Conservation (phyloP, 169 alveolate species). For the Plasmodium gonderi region DNA sequence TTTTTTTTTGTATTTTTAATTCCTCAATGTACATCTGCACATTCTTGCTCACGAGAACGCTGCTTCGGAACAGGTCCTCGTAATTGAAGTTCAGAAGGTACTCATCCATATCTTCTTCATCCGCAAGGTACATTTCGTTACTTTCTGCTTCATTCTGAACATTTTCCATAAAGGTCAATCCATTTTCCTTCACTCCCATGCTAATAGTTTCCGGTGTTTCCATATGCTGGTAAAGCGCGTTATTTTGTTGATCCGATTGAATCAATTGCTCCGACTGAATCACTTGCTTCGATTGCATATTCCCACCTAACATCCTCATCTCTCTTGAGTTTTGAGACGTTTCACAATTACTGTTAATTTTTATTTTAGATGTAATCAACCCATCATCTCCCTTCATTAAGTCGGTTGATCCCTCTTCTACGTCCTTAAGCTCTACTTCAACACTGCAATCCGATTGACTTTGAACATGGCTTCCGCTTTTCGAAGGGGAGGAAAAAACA, state of each 20-base stretch:
- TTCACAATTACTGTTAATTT: slow-evolving; percentile 16
- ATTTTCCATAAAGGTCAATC: background rate
- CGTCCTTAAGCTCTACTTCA: background rate
- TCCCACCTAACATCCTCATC: background rate
- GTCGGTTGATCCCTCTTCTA: background rate
- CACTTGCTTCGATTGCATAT: background rate
- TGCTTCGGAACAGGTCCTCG: slow-evolving; percentile 46
- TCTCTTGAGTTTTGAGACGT: background rate
- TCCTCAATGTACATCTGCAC: slow-evolving; percentile 40
- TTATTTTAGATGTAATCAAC: background rate
- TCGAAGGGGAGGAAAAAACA: background rate
- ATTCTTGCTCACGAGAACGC: slow-evolving; percentile 11
- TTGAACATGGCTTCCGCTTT: background rate
- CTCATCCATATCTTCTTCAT: slow-evolving; percentile 39
- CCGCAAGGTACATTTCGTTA: background rate
- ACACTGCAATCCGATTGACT: background rate
- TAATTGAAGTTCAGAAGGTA: slow-evolving; percentile 49
- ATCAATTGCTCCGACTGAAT: too few relatives aligned
- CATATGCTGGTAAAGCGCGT: too few relatives aligned
- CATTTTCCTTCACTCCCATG: background rate
- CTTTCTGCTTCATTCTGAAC: background rate
- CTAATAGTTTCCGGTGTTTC: too few relatives aligned
- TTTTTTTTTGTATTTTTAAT: slow-evolving; percentile 14
- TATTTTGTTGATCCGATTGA: too few relatives aligned
- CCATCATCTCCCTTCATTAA: background rate